Base-by-base conservation (phyloP, 2,329 filamentous ascomycete genomes). In the Phoma herbarum region DNA sequence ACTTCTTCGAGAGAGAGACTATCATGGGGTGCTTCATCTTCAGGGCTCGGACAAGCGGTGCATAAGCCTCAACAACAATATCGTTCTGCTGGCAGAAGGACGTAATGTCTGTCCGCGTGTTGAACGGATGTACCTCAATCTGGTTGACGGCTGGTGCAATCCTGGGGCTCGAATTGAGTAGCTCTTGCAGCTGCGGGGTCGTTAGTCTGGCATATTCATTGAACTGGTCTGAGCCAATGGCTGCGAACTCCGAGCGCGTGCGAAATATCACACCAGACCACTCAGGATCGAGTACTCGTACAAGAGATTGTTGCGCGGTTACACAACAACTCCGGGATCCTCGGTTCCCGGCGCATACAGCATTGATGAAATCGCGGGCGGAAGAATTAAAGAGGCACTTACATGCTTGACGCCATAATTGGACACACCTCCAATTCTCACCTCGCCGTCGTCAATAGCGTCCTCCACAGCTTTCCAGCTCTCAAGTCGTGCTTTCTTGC, bases 111-210 rank as follows among this genome's bases (percentile, higher is more conserved):
- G 81, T 82, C 51, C 89, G 86, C 1, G 90, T 92, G 74, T 93
- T 92, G 84, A 94, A 95, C 0, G 90, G 91, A 61, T 94, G 90
- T 1, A 93, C 84, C 74, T 94, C 75, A 67, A 93, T 89, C 78
- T 95, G 91, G 69, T 94, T 94, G 49, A 94, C 86, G 1, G 87
- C 85, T 0, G 91, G 91, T 10, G 80, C 75, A 44, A 90, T 83
- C 0, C 82, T 81, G 0, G 89, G 88, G 11, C 85, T 85, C 0
- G 83, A 84, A 2, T 82, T 81, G 69, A 92, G 83, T 47, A 93
- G 79, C 71, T 93, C 90, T 62, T 90, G 84, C 49, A 93, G 83
- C 85, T 89, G 62, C 26, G 18, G 16, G 18, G 20, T 50, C 26
- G 62, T 71, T 55, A 72, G 66, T 54, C 7, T 20, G n/a, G 39